Evolutionary conservation across 2,329 filamentous ascomycete species (phyloP), one percentile per base, ranked within the genome.

Genomic region (Colletotrichum euphorbiae): DNA sequence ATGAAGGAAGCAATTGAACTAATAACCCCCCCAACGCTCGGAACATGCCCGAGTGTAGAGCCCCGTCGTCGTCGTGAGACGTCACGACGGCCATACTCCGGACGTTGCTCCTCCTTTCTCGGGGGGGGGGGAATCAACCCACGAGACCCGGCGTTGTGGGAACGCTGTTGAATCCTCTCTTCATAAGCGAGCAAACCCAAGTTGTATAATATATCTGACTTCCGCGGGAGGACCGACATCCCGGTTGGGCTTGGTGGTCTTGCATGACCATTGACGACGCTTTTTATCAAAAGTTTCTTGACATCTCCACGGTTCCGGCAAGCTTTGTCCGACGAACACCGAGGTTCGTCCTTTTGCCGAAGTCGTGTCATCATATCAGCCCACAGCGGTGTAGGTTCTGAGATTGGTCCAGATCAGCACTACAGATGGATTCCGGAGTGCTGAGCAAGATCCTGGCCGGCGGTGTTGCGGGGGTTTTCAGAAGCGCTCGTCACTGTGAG

Each of bases 41-140:
- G 65, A 68, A 64, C 52, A 68, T 68, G 65, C 3, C 65, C 65
- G 65, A 68, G 65, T 68, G 38, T n/a, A n/a, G 45, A 52, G 15
- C 48, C 11, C 31, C n/a, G 21, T 13, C 54, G 46, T 31, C n/a
- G 46, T 24, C 28, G 8, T 24, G 12, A 5, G 3, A 3, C 21
- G 21, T 21, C 21, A 4, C 4, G 11, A 38, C 48, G 62, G 62
- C 19, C 54, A 45, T 45, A 51, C 54, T 64, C 54, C 62, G 62
- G 42, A 24, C 15, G n/a, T 36, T 54, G 33, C 19, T 55, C 33
- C 36, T 42, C 17, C 17, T 9, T 50, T 28, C 21, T 21, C 46
- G 46, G 46, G 46, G 15, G 21, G 19, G 15, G 15, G 13, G 19
- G 36, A 52, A 8, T 33, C 24, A 52, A 6, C 46, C 24, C 48